Percentiles rank a stretch among this genome's conserved stretches.
These are phyloP conservation scores for Artomyces pyxidatus DNA, from an alignment of 768 basidiomycete genomes.

Conservation along the genomic window DNA sequence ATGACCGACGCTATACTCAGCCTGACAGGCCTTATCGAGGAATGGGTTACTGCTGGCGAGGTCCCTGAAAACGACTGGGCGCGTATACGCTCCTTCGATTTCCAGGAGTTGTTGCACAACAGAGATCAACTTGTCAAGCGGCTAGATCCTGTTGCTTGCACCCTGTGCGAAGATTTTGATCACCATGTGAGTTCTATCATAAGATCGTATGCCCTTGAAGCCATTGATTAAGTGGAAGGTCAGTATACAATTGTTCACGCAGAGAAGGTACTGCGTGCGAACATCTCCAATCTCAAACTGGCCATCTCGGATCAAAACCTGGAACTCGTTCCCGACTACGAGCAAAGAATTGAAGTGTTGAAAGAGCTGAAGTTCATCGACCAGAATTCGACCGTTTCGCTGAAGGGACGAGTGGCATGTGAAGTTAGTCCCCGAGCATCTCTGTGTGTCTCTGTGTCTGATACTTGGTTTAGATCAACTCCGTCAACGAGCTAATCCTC, in stretches of 20 bases:
- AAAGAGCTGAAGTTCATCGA: conserved; percentile 91
- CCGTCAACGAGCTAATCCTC: conserved; percentile 91
- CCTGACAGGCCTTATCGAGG: conserved; percentile 42
- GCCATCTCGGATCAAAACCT: conserved; percentile 95
- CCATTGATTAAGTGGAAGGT: conserved; percentile 6
- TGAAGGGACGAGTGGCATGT: conserved; percentile 97
- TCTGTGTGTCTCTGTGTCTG: neutral
- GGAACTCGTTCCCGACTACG: conserved; percentile 94
- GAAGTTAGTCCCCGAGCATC: conserved; percentile 47
- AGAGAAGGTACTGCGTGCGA: conserved; percentile 63
- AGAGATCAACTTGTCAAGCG: conserved; percentile 43
- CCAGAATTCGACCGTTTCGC: conserved; percentile 87
- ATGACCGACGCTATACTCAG: conserved; percentile 49
- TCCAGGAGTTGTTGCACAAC: conserved; percentile 71
- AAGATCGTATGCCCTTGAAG: neutral
- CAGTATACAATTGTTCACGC: conserved; percentile 76
- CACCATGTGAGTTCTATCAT: conserved; percentile 72
- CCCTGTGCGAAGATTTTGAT: conserved; percentile 57
- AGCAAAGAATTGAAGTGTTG: conserved; percentile 85
- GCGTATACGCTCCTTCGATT: conserved; percentile 77
- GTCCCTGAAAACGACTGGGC: conserved; percentile 83
- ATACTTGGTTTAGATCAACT: conserved; percentile 72
- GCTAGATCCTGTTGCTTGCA: conserved; percentile 40
- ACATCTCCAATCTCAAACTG: conserved; percentile 70
- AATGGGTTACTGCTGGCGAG: conserved; percentile 41